These are phyloP conservation scores for Xylaria acuta DNA, from an alignment of 495 filamentous ascomycete species.

Conservation along the genomic window DNA sequence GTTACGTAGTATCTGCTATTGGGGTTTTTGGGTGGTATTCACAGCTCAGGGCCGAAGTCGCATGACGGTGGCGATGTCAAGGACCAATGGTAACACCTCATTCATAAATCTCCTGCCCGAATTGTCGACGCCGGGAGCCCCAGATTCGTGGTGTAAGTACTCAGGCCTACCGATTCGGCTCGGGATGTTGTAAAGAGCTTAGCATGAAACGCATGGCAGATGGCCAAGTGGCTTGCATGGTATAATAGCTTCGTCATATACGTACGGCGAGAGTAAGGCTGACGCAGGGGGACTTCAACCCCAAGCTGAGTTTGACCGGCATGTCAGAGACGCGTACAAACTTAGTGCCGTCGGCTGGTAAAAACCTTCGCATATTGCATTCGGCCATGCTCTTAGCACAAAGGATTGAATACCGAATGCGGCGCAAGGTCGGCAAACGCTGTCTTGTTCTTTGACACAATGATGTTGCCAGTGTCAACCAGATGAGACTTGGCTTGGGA, in stretches of 20 bases:
- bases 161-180: not conserved
- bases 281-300: slow-evolving; percentile 5
- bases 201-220: slow-evolving; percentile 17
- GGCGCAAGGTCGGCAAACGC: not conserved
- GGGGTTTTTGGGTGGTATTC: slow-evolving; percentile 2
- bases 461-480: too few species aligned
- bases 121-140: slow-evolving; percentile 11
- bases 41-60: not conserved
- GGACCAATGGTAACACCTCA: slow-evolving; percentile 11
- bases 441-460: not conserved
- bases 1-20: not conserved
- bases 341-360: not conserved
- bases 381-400: slow-evolving; percentile 9
- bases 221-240: slow-evolving; percentile 11
- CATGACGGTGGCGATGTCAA: not conserved
- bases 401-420: not conserved
- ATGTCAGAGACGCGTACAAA: not conserved
- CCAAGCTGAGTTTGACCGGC: not conserved
- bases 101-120: slow-evolving; percentile 20
- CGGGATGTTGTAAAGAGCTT: not conserved
- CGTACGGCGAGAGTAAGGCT: slow-evolving; percentile 3
- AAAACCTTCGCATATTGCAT: not conserved
- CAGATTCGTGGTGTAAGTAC: not conserved
- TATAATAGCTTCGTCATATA: slow-evolving; percentile 15
- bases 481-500: not conserved